Percentiles rank a stretch among this genome's conserved stretches.
Conservation (phyloP, 805 yeast genomes). For the Cephaloascus albidus region DNA sequence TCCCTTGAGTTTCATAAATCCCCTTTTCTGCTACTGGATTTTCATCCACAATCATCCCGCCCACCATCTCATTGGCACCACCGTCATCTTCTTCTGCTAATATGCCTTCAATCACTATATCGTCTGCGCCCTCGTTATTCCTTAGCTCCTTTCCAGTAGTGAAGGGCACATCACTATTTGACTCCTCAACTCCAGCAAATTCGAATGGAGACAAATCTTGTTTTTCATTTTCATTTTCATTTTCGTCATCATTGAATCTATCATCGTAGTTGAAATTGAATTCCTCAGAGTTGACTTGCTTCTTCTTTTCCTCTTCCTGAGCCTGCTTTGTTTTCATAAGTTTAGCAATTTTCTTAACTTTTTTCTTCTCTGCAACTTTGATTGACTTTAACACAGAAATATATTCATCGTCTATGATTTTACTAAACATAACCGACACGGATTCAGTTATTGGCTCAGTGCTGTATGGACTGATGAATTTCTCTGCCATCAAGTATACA, state of each 20-base stretch:
- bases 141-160: constrained; percentile 5
- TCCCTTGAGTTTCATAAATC: no score
- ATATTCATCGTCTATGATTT: constrained; percentile 9
- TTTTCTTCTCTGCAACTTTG: constrained; percentile 19
- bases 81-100: constrained; percentile 13
- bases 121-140: constrained; percentile 2
- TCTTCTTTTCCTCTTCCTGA: constrained; percentile 9
- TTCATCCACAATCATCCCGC: not conserved
- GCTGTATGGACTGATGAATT: constrained; percentile 27
- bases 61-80: not conserved
- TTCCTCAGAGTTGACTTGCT: constrained; percentile 9
- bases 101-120: constrained; percentile 10
- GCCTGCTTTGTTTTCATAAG: constrained; percentile 15
- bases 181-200: not conserved
- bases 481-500: constrained; percentile 27
- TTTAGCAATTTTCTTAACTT: constrained; percentile 12
- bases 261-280: constrained; percentile 17
- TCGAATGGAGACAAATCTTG: no score
- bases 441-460: constrained; percentile 11
- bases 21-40: no score
- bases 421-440: constrained; percentile 9
- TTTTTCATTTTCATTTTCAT: not conserved
- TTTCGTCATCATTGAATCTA: not conserved
- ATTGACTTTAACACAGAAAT: constrained; percentile 13
- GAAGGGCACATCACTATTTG: no score